These are phyloP conservation scores for Suhomyces panamericanus DNA, from an alignment of 1,139 yeast genomes.

Conservation along the genomic window DNA sequence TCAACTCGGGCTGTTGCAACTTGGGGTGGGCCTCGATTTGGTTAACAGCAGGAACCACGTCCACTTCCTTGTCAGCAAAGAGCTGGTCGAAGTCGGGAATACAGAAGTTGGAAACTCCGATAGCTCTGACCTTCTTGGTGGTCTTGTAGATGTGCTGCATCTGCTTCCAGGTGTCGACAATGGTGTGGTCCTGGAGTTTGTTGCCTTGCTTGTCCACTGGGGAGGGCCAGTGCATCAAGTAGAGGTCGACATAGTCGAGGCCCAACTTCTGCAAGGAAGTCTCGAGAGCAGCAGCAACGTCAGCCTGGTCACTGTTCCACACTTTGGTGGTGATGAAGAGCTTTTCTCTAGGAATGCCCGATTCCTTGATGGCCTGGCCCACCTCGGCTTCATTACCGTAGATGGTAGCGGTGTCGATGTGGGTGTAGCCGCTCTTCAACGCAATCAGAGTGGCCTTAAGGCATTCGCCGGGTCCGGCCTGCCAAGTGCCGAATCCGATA, in stretches of 20 bases:
- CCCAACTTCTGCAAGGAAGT: conserved; percentile 65
- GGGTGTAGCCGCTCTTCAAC: conserved; percentile 68
- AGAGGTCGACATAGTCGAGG: conserved; percentile 79
- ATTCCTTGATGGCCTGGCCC: conserved; percentile 63
- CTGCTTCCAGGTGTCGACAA: conserved; percentile 66
- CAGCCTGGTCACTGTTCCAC: conserved; percentile 66
- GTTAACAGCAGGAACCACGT: conserved; percentile 64
- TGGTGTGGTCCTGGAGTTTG: conserved; percentile 18
- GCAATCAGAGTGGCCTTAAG: conserved; percentile 64
- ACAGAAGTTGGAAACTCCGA: conserved; percentile 82
- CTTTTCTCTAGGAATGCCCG: conserved; percentile 68
- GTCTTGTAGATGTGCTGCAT: conserved; percentile 60
- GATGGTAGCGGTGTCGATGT: conserved; percentile 75
- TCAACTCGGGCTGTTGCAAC: conserved; percentile 66
- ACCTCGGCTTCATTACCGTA: conserved; percentile 68
- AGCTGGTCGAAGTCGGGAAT: conserved; percentile 51
- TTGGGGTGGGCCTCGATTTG: conserved; percentile 79
- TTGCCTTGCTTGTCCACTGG: conserved; percentile 45
- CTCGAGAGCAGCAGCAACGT: conserved; percentile 60
- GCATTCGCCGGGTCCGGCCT: conserved; percentile 60
- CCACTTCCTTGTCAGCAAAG: conserved; percentile 50
- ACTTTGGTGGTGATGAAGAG: conserved; percentile 79
- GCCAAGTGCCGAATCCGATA: conserved; percentile 82
- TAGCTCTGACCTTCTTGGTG: conserved; percentile 60
- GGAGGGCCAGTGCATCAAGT: conserved; percentile 87